phyloP scores from a whole-genome alignment of 2,329 filamentous ascomycete genomes.

The Blumeria graminis region DNA sequence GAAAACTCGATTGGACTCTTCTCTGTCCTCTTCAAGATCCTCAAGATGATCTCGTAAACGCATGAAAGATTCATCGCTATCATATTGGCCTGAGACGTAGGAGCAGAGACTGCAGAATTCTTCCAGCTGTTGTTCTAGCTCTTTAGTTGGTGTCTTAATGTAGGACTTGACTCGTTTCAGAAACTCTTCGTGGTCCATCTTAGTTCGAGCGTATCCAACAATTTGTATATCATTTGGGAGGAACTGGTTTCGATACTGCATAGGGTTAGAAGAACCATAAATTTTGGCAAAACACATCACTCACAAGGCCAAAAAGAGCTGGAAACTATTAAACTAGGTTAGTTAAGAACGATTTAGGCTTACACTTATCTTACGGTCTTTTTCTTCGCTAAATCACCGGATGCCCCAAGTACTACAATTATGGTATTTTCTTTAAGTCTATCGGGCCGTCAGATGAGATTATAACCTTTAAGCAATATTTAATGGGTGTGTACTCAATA shows the following conservation, averaged over 20 bases:
- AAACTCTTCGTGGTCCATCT: conserved; percentile 97
- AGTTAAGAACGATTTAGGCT: background rate
- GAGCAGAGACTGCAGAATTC: conserved; percentile 74
- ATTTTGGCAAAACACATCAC: conserved; percentile 18
- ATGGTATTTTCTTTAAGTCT: conserved; percentile 95
- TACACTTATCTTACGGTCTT: conserved; percentile 49
- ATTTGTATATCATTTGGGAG: conserved; percentile 91
- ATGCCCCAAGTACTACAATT: conserved; percentile 89
- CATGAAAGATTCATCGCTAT: conserved; percentile 85
- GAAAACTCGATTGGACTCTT: conserved; percentile 79
- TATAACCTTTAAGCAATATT: background rate
- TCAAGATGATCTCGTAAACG: conserved; percentile 66
- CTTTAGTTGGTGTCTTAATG: conserved; percentile 97
- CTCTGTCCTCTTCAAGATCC: conserved; percentile 57
- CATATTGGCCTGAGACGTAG: conserved; percentile 93
- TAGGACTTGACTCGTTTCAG: conserved; percentile 86
- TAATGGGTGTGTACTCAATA: background rate
- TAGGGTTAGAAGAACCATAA: conserved; percentile 3
- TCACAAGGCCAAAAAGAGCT: conserved; percentile 86
- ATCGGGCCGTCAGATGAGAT: conserved; percentile 25
- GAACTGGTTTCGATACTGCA: conserved; percentile 92
- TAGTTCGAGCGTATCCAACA: conserved; percentile 94
- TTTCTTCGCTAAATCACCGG: conserved; percentile 96
- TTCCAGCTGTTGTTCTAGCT: conserved; percentile 82
- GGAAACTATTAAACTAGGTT: conserved; percentile 42